Evolutionary conservation across 2,329 filamentous ascomycete genomes (phyloP).

Genomic region (Xylariaceae sp.): DNA sequence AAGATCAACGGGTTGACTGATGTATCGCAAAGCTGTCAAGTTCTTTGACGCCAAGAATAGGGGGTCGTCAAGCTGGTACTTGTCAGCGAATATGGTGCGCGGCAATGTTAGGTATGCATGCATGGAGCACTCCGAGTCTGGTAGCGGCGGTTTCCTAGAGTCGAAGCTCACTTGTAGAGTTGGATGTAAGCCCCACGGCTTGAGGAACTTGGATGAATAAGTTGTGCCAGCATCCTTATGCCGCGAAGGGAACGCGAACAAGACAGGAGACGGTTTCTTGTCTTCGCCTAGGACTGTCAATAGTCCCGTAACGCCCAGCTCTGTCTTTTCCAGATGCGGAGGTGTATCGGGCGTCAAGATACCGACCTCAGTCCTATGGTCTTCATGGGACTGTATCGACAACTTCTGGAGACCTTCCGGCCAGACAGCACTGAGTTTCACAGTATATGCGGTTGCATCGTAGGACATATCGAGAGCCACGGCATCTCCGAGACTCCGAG

Average conservation of each 20-base stretch:
- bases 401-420: conserved; percentile 41
- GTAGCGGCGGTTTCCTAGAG: conserved; percentile 43
- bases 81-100: conserved; percentile 75
- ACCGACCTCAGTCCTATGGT: conserved; percentile 70
- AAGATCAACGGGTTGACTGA: conserved; percentile 75
- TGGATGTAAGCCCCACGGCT: conserved; percentile 78
- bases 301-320: conserved; percentile 72
- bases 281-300: conserved; percentile 74
- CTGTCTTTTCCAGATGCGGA: conserved; percentile 57
- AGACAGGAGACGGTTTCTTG: conserved; percentile 62
- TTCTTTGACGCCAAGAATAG: conserved; percentile 80
- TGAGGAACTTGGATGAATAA: conserved; percentile 60
- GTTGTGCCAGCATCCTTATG: conserved; percentile 56
- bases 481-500: conserved; percentile 35
- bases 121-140: conserved; percentile 60
- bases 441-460: conserved; percentile 57
- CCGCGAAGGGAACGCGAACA: conserved; percentile 79
- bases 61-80: conserved; percentile 72
- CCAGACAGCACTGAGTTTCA: conserved; percentile 64
- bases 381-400: conserved; percentile 36
- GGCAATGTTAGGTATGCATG: conserved; percentile 82
- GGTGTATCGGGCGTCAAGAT: conserved; percentile 63
- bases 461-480: conserved; percentile 65
- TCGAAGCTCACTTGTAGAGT: conserved; percentile 64
- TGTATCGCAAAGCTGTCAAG: conserved; percentile 60